Evolutionary conservation across 2,329 filamentous ascomycete genomes (phyloP).

Genomic region (Magnaporthiopsis rhizophila): DNA sequence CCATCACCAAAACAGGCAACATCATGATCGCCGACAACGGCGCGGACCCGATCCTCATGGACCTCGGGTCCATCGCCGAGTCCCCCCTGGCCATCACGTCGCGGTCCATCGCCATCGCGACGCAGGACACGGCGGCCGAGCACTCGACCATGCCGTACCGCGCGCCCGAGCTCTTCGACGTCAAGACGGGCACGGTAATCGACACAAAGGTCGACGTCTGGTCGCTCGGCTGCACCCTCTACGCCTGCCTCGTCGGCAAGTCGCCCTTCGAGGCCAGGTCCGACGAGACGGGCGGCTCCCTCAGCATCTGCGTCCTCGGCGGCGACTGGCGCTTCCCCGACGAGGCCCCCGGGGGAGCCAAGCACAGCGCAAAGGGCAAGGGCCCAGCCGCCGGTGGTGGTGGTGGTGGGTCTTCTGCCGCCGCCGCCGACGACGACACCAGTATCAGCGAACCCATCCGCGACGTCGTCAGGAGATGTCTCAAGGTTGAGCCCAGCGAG

Average conservation of each 20-base stretch:
- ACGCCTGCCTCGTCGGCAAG: slow-evolving; percentile 93
- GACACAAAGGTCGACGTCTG: slow-evolving; percentile 98
- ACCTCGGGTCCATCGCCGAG: slow-evolving; percentile 83
- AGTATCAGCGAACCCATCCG: slow-evolving; percentile 74
- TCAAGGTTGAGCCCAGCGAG: slow-evolving; percentile 80
- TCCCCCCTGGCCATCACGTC: slow-evolving; percentile 86
- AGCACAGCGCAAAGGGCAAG: slow-evolving; percentile 21
- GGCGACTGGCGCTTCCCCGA: slow-evolving; percentile 97
- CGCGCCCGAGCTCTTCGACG: slow-evolving; percentile 94
- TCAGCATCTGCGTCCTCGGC: slow-evolving; percentile 86
- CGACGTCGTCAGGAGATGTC: slow-evolving; percentile 78
- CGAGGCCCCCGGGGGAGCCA: slow-evolving; percentile 47
- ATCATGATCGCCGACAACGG: slow-evolving; percentile 98
- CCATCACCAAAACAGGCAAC: slow-evolving; percentile 52
- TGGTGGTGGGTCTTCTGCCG: slow-evolving; percentile 18
- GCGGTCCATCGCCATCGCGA: slow-evolving; percentile 79
- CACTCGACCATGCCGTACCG: slow-evolving; percentile 98
- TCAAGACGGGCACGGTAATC: slow-evolving; percentile 84
- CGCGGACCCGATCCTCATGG: slow-evolving; percentile 87
- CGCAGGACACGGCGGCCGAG: slow-evolving; percentile 91
- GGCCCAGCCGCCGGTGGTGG: slow-evolving; percentile 16
- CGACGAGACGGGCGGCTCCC: slow-evolving; percentile 89
- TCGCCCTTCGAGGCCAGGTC: slow-evolving; percentile 92
- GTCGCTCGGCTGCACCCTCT: slow-evolving; percentile 95
- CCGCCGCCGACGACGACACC: slow-evolving; percentile 36